Evolutionary conservation across 208 protist species (phyloP).

Genomic region (Eutreptiella sp.): DNA sequence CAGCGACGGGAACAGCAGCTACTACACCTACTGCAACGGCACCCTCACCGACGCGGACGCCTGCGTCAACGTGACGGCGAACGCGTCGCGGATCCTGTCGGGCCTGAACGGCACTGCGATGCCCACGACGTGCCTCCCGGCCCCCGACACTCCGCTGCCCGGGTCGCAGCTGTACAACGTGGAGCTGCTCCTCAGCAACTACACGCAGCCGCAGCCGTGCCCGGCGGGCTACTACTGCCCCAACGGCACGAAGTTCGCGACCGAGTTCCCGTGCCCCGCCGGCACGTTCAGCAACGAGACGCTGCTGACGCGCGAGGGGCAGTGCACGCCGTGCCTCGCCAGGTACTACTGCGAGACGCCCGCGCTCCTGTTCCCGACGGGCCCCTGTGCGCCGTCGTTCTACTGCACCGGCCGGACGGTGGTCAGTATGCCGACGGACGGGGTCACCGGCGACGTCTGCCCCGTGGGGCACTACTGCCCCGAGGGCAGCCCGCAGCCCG

Average conservation of each 20-base stretch:
- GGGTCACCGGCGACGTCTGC: slow-evolving; percentile 19
- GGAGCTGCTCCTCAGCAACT: neutral
- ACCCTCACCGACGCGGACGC: no score
- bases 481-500: slow-evolving; percentile 12
- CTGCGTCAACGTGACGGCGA: no score
- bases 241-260: slow-evolving; percentile 23
- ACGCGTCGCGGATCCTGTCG: no score
- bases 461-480: slow-evolving; percentile 38
- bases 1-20: no score
- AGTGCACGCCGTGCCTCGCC: slow-evolving; percentile 11
- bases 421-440: neutral
- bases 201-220: slow-evolving; percentile 20
- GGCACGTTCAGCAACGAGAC: slow-evolving; percentile 32
- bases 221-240: slow-evolving; percentile 36
- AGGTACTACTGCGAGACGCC: slow-evolving; percentile 6
- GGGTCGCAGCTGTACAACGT: slow-evolving; percentile 8
- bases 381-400: slow-evolving; percentile 8
- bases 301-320: neutral
- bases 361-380: slow-evolving; percentile 1
- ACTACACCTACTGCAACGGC: no score
- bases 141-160: slow-evolving; percentile 23
- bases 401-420: slow-evolving; percentile 20
- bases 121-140: slow-evolving; percentile 27
- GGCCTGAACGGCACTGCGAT: neutral
- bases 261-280: slow-evolving; percentile 27